These are phyloP conservation scores for Diplocarpon rosae DNA, from an alignment of 2,329 filamentous ascomycete genomes.

Conservation along the genomic window DNA sequence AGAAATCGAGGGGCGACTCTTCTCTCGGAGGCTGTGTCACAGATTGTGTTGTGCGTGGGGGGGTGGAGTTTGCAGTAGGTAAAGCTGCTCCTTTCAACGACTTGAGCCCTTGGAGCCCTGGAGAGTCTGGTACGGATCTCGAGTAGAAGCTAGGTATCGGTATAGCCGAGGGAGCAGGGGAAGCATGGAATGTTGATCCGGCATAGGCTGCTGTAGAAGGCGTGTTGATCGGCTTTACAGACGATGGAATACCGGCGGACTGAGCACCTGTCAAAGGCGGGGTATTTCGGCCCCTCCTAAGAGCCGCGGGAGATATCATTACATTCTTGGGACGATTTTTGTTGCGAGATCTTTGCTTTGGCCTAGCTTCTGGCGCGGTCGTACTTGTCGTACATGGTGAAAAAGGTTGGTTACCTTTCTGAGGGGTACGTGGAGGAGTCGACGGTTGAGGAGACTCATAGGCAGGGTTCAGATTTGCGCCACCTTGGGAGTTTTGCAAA, in stretches of 20 bases:
- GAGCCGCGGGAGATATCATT: slow-evolving; percentile 21
- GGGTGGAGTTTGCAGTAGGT: slow-evolving; percentile 29
- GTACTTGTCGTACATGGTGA: slow-evolving; percentile 15
- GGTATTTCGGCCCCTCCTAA: slow-evolving; percentile 19
- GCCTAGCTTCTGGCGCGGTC: slow-evolving; percentile 17
- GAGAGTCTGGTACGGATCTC: slow-evolving; percentile 61
- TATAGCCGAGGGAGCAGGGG: slow-evolving; percentile 79
- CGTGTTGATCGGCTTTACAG: slow-evolving; percentile 31
- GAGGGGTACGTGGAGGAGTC: slow-evolving; percentile 27
- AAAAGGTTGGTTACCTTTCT: slow-evolving; percentile 15
- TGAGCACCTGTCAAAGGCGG: slow-evolving; percentile 21
- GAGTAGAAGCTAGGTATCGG: slow-evolving; percentile 84
- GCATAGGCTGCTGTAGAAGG: slow-evolving; percentile 52
- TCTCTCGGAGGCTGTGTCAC: slow-evolving; percentile 42
- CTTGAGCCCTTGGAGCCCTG: slow-evolving; percentile 32
- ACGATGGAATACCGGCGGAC: slow-evolving; percentile 20
- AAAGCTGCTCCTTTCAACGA: slow-evolving; percentile 32
- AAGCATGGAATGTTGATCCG: slow-evolving; percentile 88
- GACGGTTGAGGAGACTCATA: slow-evolving; percentile 17
- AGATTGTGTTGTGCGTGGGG: slow-evolving; percentile 37
- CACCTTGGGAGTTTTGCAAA: slow-evolving; percentile 27
- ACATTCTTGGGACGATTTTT: slow-evolving; percentile 26
- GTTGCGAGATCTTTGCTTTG: slow-evolving; percentile 25
- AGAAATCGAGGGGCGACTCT: slow-evolving; percentile 75
- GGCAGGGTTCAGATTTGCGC: slow-evolving; percentile 14